Evolutionary conservation across 306 rosid genomes (phyloP).

Genomic region (Benincasa hispida): DNA sequence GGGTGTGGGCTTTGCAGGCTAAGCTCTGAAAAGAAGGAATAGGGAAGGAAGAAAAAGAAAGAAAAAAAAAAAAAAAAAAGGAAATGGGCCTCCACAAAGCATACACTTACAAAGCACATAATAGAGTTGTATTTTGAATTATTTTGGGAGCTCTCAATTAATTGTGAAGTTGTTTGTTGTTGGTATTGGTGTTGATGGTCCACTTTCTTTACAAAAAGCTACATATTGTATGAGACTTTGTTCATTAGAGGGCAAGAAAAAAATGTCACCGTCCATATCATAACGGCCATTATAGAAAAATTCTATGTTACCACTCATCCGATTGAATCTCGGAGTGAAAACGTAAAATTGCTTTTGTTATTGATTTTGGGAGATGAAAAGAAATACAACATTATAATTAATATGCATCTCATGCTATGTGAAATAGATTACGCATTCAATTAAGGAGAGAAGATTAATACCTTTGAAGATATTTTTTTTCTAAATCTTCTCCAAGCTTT

Average conservation of each 20-base stretch:
- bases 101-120: neutral
- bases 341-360: too few species aligned
- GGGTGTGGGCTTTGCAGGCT: neutral
- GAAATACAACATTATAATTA: too few species aligned
- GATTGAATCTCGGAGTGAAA: too few species aligned
- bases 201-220: slow-evolving; percentile 4
- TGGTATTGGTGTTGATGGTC: neutral
- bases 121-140: neutral
- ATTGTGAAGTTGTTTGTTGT: neutral
- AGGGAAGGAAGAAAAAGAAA: neutral
- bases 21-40: neutral
- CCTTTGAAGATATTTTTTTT: too few species aligned
- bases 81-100: slow-evolving; percentile 2
- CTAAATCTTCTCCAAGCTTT: too few species aligned
- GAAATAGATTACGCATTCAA: too few species aligned
- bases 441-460: too few species aligned
- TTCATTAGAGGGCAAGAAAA: neutral
- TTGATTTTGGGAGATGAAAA: too few species aligned
- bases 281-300: neutral
- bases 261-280: slow-evolving; percentile 1
- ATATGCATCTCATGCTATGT: too few species aligned
- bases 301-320: neutral
- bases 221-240: neutral
- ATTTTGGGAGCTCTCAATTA: neutral
- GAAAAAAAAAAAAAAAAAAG: neutral